Base-by-base conservation (phyloP, 2,329 filamentous ascomycete genomes). In the Colletotrichum tamarilloi region DNA sequence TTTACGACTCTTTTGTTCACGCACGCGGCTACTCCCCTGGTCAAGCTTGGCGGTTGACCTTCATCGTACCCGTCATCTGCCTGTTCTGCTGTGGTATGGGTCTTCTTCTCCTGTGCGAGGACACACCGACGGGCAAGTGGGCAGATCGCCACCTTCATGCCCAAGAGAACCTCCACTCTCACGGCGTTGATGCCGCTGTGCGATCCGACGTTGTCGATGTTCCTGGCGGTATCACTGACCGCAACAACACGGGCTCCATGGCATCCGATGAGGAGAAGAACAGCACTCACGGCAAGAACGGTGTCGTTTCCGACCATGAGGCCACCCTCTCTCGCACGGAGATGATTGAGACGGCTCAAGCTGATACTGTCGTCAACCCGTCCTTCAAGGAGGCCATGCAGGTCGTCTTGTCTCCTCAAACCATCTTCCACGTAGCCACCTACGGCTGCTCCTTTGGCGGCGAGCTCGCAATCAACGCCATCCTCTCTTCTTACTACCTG, bases 41-140 rank as follows among this genome's bases (percentile, higher is more conserved):
- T 77, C 88, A 91, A 49, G 93, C 95, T 2, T 98, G 95, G 95
- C 90, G 95, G 30, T 90, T 97, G 1, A 89, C 94, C 3, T 98
- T 97, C 80, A 85, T 97, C 74, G 92, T 97, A 6, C 95, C 95
- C 0, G 93, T 97, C 73, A 89, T 95, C 76, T 88, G 96, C 76
- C 92, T 96, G 80, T 86, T 92, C 14, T 79, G 82, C 28, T 90
- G 91, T 7, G 93, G 92, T 14, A 77, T 93, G n/a, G 84, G 86
- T 19, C 92, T 97, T 84, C 82, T 97, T 4, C 79, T 95, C 28
- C 84, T 94, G 16, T 95, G 94, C 78, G 91, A 93, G 1, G 95
- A 98, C 79, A 95, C 94, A 0, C 95, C 95, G 0, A 93, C 91
- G 0, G 95, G 95, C 42, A 91, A 90, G 76, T 98, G 95, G 95